Percentiles rank a stretch among this genome's conserved stretches.
Evolutionary conservation across 1,284 basidiomycete species (phyloP).

Genomic region (Cyathus pygmaeus): DNA sequence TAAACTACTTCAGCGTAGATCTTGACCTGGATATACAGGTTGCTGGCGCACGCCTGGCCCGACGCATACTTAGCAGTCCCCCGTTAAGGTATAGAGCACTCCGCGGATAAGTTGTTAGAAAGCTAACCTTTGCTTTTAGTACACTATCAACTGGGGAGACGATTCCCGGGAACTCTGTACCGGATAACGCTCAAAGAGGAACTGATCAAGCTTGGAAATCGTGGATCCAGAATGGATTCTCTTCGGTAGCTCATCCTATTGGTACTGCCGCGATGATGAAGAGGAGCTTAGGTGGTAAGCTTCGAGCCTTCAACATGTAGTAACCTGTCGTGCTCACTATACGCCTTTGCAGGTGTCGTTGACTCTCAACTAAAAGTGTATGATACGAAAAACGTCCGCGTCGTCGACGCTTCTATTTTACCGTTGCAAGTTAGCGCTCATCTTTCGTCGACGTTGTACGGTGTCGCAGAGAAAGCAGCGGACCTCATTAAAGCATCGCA

Average conservation of each 20-base stretch:
- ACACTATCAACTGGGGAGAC: slow-evolving; percentile 50
- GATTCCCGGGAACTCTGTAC: slow-evolving; percentile 53
- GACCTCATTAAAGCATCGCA: slow-evolving; percentile 55
- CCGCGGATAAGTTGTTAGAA: background rate
- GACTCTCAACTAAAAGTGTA: slow-evolving; percentile 55
- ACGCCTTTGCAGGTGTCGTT: slow-evolving; percentile 48
- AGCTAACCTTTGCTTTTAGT: slow-evolving; percentile 15
- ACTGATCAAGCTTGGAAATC: slow-evolving; percentile 54
- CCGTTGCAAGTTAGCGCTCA: slow-evolving; percentile 58
- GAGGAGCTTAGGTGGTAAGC: slow-evolving; percentile 62
- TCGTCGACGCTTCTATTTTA: slow-evolving; percentile 59
- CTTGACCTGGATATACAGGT: slow-evolving; percentile 61
- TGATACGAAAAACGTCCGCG: slow-evolving; percentile 61
- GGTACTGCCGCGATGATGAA: slow-evolving; percentile 73
- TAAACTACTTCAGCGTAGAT: slow-evolving; percentile 60
- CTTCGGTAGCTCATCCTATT: slow-evolving; percentile 64
- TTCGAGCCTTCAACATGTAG: slow-evolving; percentile 6
- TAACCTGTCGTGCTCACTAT: background rate
- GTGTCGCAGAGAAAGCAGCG: slow-evolving; percentile 60
- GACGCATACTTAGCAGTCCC: slow-evolving; percentile 53
- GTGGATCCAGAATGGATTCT: slow-evolving; percentile 55
- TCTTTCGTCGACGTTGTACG: slow-evolving; percentile 53
- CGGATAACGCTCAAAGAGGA: slow-evolving; percentile 52
- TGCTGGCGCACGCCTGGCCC: slow-evolving; percentile 55
- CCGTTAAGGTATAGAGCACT: slow-evolving; percentile 47